Percentiles rank a stretch among this genome's conserved stretches.
Conservation (phyloP, 1,139 yeast genomes). For the Magnusiomyces clavatus region DNA sequence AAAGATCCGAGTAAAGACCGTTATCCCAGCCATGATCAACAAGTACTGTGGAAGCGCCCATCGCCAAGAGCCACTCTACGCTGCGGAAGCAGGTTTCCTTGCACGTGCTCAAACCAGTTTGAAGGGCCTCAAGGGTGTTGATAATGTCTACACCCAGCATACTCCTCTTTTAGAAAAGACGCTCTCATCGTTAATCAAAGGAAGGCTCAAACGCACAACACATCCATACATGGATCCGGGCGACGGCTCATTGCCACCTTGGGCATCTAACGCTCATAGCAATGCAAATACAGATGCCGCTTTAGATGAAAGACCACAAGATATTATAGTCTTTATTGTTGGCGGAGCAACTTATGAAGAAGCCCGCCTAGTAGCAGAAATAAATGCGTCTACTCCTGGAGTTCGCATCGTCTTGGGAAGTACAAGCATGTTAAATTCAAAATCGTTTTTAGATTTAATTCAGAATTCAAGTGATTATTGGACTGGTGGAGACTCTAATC, state of each 20-base stretch:
- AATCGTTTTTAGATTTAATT: slow-evolving; percentile 41
- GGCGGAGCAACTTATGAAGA: slow-evolving; percentile 96
- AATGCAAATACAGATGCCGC: slow-evolving; percentile 7
- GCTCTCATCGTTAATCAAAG: slow-evolving; percentile 43
- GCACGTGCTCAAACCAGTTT: slow-evolving; percentile 39
- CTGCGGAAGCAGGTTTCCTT: slow-evolving; percentile 32
- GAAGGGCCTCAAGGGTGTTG: slow-evolving; percentile 41
- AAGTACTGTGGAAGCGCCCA: slow-evolving; percentile 36
- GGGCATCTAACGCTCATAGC: slow-evolving; percentile 26
- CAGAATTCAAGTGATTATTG: slow-evolving; percentile 23
- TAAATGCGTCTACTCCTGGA: slow-evolving; percentile 47
- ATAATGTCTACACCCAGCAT: slow-evolving; percentile 63
- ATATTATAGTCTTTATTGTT: slow-evolving; percentile 69
- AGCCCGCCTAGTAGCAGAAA: slow-evolving; percentile 69
- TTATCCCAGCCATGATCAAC: slow-evolving; percentile 21
- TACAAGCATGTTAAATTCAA: slow-evolving; percentile 56
- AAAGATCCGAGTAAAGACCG: background rate
- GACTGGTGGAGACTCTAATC: slow-evolving; percentile 10
- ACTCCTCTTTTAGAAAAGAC: slow-evolving; percentile 61
- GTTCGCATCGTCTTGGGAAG: slow-evolving; percentile 69
- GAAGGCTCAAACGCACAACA: slow-evolving; percentile 40
- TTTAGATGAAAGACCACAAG: slow-evolving; percentile 46
- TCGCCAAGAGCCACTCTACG: slow-evolving; percentile 42
- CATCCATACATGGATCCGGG: slow-evolving; percentile 46
- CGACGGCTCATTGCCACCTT: slow-evolving; percentile 23